Evolutionary conservation across 345 rosid species (phyloP).

Genomic region (Syzygium oleosum): DNA sequence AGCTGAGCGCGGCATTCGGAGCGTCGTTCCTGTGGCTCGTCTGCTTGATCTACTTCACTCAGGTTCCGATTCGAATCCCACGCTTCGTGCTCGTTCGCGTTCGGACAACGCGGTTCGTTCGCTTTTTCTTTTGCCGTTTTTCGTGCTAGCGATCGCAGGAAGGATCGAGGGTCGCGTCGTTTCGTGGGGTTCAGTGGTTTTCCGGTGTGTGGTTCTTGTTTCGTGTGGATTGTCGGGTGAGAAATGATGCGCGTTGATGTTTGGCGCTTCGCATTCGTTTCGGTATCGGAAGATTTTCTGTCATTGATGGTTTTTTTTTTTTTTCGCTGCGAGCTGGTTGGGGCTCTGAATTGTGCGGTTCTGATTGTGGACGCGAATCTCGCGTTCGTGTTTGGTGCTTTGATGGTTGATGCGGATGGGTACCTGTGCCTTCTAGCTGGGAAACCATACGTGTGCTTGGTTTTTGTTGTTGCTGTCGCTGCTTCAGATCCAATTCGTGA

Average conservation of each 20-base stretch:
- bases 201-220: background rate
- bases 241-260: background rate
- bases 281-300: background rate
- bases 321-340: background rate
- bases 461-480: background rate
- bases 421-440: background rate
- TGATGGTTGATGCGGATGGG: background rate
- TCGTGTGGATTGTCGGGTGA: background rate
- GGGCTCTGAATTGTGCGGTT: background rate
- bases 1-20: constrained; percentile 60
- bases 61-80: constrained; percentile 31
- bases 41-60: constrained; percentile 90
- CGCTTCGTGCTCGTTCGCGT: background rate
- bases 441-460: background rate
- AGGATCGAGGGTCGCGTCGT: background rate
- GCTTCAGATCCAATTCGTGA: background rate
- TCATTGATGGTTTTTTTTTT: background rate
- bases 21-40: constrained; percentile 84
- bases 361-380: background rate
- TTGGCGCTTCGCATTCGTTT: background rate
- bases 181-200: background rate
- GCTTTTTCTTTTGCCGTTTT: background rate
- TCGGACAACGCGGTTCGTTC: background rate
- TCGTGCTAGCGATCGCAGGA: background rate
- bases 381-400: background rate